phyloP scores from a whole-genome alignment of 257 asterid species.

The Verbena officinalis region DNA sequence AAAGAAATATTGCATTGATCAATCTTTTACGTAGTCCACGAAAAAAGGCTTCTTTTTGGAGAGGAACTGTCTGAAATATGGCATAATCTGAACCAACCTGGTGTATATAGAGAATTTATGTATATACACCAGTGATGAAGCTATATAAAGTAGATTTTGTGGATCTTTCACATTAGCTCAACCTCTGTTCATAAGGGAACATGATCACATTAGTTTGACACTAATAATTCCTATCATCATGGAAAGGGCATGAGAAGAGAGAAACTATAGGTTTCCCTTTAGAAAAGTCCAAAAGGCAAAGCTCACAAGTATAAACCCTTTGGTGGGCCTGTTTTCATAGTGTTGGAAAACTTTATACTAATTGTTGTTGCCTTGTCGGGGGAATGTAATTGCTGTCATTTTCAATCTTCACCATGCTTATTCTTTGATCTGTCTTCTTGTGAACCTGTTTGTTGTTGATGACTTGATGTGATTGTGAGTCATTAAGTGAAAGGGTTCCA shows the following conservation, averaged over 20 bases:
- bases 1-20: neutral
- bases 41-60: no score
- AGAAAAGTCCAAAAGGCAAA: conserved; percentile 34
- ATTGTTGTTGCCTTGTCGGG: conserved; percentile 72
- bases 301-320: conserved; percentile 28
- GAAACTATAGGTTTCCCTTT: conserved; percentile 24
- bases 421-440: conserved; percentile 47
- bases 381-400: conserved; percentile 48
- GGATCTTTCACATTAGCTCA: neutral
- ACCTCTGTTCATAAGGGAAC: conserved; percentile 15
- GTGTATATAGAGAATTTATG: no score
- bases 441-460: conserved; percentile 27
- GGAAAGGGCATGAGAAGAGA: conserved; percentile 31
- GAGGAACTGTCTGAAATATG: no score
- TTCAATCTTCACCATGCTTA: conserved; percentile 65
- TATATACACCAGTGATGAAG: no score
- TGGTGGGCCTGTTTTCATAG: conserved; percentile 64
- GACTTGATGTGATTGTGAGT: conserved; percentile 6
- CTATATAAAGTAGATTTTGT: no score
- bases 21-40: neutral
- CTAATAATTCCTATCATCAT: conserved; percentile 25
- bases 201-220: conserved; percentile 17
- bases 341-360: conserved; percentile 56
- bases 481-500: conserved; percentile 3
- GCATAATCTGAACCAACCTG: no score